Base-by-base conservation (phyloP, 2,329 filamentous ascomycete species). In the Trichoderma sp. region DNA sequence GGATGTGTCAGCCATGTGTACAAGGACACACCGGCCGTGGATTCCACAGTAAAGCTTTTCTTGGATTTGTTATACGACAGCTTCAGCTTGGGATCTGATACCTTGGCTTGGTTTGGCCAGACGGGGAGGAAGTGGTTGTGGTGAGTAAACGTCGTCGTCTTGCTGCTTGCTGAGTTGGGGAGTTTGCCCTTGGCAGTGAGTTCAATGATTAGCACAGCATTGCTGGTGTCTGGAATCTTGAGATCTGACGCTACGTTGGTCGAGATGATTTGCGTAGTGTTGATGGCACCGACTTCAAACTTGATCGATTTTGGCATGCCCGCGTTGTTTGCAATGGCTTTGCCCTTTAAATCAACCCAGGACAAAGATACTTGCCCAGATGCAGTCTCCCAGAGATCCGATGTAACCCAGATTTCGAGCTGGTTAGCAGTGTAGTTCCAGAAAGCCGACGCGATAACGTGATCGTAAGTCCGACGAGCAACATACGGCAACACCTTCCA, bases 401-500 rank as follows among this genome's bases (percentile, higher is more conserved):
- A 72, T 0, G 65, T 65, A 4, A 72, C 68, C 71, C 71, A 69
- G 5, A 69, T 66, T 5, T 69, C 68, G 14, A 69, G 39, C 10
- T 69, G 49, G 5, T 66, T 66, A 3, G 24, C 37, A 14, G 24
- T 55, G 5, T 69, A 69, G 8, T 69, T 39, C 68, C 68, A 69
- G 39, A 69, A 69, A 16, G 68, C 63, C 1, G 86, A 83, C n/a
- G 89, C 81, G 68, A 90, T 87, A n/a, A 89, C 78, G 1, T 82
- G 81, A 63, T 85, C 76, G 72, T 87, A 90, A 28, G 87, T 83
- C 68, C 89, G 86, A 68, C 84, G 85, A 3, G 84, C 83, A 1
- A 83, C 79, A 68, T 89, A 87, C 69, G 89, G 87, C 21, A 90
- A 76, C 0, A 88, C 81, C 74, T 90, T 90, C 87, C 87, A 89